These are phyloP conservation scores for Leptosphaerulina australis DNA, from an alignment of 2,329 filamentous ascomycete species.

Conservation along the genomic window DNA sequence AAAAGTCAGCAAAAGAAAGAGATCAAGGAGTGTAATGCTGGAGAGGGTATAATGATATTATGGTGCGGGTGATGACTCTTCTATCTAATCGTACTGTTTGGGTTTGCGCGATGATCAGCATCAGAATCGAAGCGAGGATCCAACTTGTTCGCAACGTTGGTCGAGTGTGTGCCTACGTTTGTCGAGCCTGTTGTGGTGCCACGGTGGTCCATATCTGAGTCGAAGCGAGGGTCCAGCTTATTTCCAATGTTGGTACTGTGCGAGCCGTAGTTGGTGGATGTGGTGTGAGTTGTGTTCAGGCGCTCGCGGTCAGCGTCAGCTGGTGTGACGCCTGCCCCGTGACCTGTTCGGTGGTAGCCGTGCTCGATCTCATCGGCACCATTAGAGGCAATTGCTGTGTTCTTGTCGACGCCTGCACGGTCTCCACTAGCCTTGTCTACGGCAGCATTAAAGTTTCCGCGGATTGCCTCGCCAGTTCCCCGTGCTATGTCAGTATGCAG, in stretches of 20 bases:
- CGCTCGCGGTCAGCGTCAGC: conserved; percentile 35
- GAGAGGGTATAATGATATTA: conserved; percentile 26
- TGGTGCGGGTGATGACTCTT: conserved; percentile 6
- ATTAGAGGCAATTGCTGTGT: conserved; percentile 40
- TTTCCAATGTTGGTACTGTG: conserved; percentile 42
- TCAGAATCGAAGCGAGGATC: conserved; percentile 37
- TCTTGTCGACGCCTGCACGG: conserved; percentile 34
- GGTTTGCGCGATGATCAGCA: conserved; percentile 37
- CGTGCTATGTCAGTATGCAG: conserved; percentile 21
- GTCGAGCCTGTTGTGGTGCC: conserved; percentile 28
- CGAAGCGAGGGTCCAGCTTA: conserved; percentile 42
- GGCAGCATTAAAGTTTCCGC: conserved; percentile 47
- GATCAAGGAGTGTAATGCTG: neutral
- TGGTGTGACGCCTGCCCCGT: conserved; percentile 39
- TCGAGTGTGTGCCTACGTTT: conserved; percentile 38
- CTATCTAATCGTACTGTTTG: conserved; percentile 27
- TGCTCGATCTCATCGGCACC: conserved; percentile 45
- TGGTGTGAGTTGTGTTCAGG: conserved; percentile 26
- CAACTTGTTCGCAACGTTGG: conserved; percentile 38
- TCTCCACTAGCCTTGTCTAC: conserved; percentile 44
- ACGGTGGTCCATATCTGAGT: conserved; percentile 34
- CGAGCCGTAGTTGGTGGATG: conserved; percentile 41
- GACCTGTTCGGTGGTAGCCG: conserved; percentile 41
- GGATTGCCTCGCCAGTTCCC: conserved; percentile 49
- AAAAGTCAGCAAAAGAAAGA: conserved; percentile 10